A percentile compares a stretch with the other conserved stretches of the same genome.
Evolutionary conservation across 2,329 filamentous ascomycete genomes (phyloP).

Genomic region (Didymella exigua): DNA sequence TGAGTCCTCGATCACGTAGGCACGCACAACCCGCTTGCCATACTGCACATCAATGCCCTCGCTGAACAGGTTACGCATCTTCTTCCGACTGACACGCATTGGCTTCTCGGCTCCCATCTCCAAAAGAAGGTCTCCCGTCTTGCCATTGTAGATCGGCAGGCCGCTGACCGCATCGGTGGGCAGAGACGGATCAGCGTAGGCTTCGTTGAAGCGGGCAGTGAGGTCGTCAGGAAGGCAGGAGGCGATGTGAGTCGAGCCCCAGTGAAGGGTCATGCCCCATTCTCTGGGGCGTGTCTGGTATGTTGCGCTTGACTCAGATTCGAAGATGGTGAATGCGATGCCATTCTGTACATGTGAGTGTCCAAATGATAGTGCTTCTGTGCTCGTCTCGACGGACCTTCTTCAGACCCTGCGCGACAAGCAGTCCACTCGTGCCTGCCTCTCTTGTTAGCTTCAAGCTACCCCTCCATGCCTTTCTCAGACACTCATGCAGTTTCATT

Average conservation of each 20-base stretch:
- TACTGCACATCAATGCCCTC: slow-evolving; percentile 31
- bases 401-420: slow-evolving; percentile 22
- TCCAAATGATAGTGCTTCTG: slow-evolving; percentile 8
- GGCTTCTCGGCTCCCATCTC: slow-evolving; percentile 29
- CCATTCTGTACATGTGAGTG: slow-evolving; percentile 5
- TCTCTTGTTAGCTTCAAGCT: slow-evolving; percentile 6
- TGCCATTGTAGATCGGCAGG: slow-evolving; percentile 33
- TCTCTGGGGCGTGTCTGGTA: slow-evolving; percentile 31
- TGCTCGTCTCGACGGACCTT: slow-evolving; percentile 11
- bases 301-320: slow-evolving; percentile 16
- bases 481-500: slow-evolving; percentile 9
- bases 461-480: slow-evolving; percentile 15
- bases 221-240: slow-evolving; percentile 27
- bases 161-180: slow-evolving; percentile 23
- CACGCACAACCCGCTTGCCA: slow-evolving; percentile 23
- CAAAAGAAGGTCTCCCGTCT: slow-evolving; percentile 32
- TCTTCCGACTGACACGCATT: slow-evolving; percentile 27
- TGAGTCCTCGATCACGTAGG: slow-evolving; percentile 13
- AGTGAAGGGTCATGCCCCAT: slow-evolving; percentile 38
- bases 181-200: slow-evolving; percentile 30
- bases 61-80: slow-evolving; percentile 31
- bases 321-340: slow-evolving; percentile 23
- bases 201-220: slow-evolving; percentile 27
- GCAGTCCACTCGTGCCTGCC: slow-evolving; percentile 21
- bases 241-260: slow-evolving; percentile 26